Base-by-base conservation (phyloP, 805 yeast genomes). In the Blastobotrys chiropterorum region DNA sequence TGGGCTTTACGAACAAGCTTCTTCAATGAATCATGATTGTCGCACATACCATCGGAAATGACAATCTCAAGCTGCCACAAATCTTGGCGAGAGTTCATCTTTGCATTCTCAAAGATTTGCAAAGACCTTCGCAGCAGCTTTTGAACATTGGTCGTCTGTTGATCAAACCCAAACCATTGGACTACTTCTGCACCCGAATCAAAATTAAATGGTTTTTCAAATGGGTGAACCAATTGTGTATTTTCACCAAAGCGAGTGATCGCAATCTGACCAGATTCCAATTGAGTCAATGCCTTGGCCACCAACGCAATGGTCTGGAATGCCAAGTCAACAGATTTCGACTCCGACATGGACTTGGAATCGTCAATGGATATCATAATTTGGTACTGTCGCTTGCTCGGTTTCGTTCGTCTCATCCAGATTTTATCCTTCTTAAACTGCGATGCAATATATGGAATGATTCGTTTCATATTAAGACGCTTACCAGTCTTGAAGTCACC, bases 401-500 rank as follows among this genome's bases (percentile, higher is more conserved):
- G 99, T 66, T 94, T 92, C 4, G 97, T 90, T 69, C 99, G 81
- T 66, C 97, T 81, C 71, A 94, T 78, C 99, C 99, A 94, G 53
- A 94, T 94, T 75, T 94, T 94, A 68, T 94, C 99, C 67, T 94
- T 94, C 63, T 96, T 83, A 80, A 89, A 94, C 63, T 90, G 96
- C 39, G 96, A 87, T 0, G 99, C 99, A 73, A 94, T 94, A 68
- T 92, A 94, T 4, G 98, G 96, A 63, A 94, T 94, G 62, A 94
- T 94, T 59, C 97, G 78, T 75, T 92, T 94, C 98, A 94, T 90
- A 69, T 94, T 94, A 62, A 94, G 78, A 59, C 99, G 78, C 68
- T 94, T 94, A 67, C 99, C 99, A 1, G 97, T 90, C 69, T 90
- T 90, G 71, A 89, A 94, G 67, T 94, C 99, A 64, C 99, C 99